Evolutionary conservation across 352 stramenopile genomes (phyloP).

Genomic region (Phytophthora agathidicida): DNA sequence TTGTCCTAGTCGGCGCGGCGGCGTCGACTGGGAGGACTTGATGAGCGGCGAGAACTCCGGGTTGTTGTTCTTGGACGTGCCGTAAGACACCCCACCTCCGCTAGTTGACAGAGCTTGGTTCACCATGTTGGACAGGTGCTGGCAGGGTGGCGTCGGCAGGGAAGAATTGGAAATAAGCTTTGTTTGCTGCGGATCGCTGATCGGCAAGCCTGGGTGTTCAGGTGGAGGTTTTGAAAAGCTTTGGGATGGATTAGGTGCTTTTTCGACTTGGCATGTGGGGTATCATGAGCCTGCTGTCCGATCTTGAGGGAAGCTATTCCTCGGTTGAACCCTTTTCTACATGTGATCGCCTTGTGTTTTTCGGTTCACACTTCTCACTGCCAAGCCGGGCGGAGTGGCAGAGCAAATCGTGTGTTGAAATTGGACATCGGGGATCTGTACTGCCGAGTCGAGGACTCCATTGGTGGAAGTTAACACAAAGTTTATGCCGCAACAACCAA

Average conservation of each 20-base stretch:
- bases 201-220: too few relatives aligned
- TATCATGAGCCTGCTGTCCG: conserved; percentile 18
- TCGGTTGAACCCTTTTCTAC: conserved; percentile 19
- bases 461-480: neutral
- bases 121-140: conserved; percentile 13
- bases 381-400: conserved; percentile 10
- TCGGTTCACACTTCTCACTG: conserved; percentile 12
- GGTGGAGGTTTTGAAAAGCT: conserved; percentile 5
- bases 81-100: conserved; percentile 11
- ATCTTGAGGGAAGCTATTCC: conserved; percentile 8
- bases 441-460: neutral
- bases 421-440: conserved; percentile 12
- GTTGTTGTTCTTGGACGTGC: conserved; percentile 4
- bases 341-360: conserved; percentile 19
- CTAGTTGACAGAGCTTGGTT: conserved; percentile 23
- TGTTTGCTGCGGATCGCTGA: conserved; percentile 6
- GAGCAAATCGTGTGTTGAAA: conserved; percentile 19
- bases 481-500: conserved; percentile 9
- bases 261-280: conserved; percentile 5
- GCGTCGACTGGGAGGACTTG: conserved; percentile 35
- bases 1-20: conserved; percentile 37
- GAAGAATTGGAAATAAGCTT: conserved; percentile 28
- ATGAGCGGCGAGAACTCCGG: conserved; percentile 27
- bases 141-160: neutral
- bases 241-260: conserved; percentile 14